Conservation (phyloP, 2,329 filamentous ascomycete species). For the Venturia oleaginea region DNA sequence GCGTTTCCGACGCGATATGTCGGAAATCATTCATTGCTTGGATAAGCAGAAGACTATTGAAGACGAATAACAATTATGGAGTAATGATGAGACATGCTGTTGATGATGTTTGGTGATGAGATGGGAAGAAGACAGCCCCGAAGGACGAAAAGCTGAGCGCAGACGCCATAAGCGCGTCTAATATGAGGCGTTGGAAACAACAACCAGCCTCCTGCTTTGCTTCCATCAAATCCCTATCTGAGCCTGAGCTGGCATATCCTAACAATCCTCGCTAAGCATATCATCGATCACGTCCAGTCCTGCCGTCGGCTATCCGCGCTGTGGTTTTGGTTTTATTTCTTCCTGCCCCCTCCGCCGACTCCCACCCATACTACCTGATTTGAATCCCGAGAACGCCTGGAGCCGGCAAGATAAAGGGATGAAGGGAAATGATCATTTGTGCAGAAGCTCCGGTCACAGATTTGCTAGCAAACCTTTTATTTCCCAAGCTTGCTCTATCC, state of each 20-base stretch:
- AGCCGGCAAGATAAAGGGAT: neutral
- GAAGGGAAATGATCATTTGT: neutral
- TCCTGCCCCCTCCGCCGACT: too few relatives aligned
- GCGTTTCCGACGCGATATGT: too few relatives aligned
- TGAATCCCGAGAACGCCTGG: too few relatives aligned
- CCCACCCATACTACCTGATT: too few relatives aligned
- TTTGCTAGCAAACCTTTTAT: neutral
- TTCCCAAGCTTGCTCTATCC: neutral
- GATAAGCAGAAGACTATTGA: neutral
- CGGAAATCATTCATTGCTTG: too few relatives aligned
- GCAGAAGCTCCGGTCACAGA: neutral
- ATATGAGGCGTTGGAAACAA: neutral
- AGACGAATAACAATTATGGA: neutral
- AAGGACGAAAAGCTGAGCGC: neutral
- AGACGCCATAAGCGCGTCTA: neutral
- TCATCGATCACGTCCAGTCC: too few relatives aligned
- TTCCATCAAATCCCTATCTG: neutral
- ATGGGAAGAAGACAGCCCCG: neutral
- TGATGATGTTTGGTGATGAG: neutral
- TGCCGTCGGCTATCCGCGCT: too few relatives aligned
- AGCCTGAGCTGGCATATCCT: too few relatives aligned
- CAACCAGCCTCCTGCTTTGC: neutral
- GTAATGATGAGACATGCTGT: neutral
- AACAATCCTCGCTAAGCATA: too few relatives aligned
- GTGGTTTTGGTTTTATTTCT: too few relatives aligned